Base-by-base conservation (phyloP, 129 eudicot species). In the Apium graveolens region DNA sequence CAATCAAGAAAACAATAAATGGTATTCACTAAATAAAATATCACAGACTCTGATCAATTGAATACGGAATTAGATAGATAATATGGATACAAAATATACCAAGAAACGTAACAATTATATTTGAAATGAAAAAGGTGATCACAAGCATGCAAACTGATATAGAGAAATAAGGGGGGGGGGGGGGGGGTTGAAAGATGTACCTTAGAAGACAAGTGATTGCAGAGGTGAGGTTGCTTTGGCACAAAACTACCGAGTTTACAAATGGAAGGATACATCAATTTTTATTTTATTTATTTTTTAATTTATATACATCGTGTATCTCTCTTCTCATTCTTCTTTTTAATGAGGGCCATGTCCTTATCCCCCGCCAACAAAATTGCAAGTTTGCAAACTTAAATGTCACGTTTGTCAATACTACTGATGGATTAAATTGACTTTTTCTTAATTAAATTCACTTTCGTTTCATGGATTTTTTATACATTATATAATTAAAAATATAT, bases 191-290 rank as follows among this genome's bases (percentile, higher is more conserved):
- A n/a, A n/a, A 27, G 20, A 63, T 3, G n/a, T 39, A 84, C 87
- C 87, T 84, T 78, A 63, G 71, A 78, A 81, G 65, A 62, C 37
- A 73, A 66, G 72, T 60, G 76, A 34, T 55, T 29, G 21, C 38
- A 65, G 44, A 74, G 66, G 77, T 65, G 69, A 0, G 21, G 72
- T 18, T 78, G 74, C 42, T 63, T 78, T 43, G 74, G 74, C 24
- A 38, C 80, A 57, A 77, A 26, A 39, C 27, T 27, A 60, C 8
- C 4, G 13, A n/a, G 26, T 44, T 42, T 73, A 42, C 55, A 73
- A n/a, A 43, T 26, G 37, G 20, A 42, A 3, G 31, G 3, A 27
- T 14, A 5, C 75, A 72, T 72, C 49, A 17, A 17, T 38, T 24
- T 72, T 18, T 49, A 3, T 18, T 69, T n/a, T n/a, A n/a, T n/a